Percentiles rank a stretch among this genome's conserved stretches.
Conservation (phyloP, 192 early-diverging fungal genomes). For the Funneliformis mosseae region DNA sequence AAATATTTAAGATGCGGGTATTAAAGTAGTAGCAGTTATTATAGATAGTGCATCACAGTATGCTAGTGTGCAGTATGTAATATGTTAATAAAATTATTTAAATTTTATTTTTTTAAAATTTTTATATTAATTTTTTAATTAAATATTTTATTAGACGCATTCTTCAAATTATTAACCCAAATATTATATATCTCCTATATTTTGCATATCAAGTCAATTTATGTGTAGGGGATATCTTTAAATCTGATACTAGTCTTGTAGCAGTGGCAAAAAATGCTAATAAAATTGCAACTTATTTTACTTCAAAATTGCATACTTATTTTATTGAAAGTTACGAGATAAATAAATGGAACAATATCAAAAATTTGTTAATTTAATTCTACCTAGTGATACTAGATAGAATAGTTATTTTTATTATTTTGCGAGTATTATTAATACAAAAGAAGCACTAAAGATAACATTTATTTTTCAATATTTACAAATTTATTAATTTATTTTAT, state of each 20-base stretch:
- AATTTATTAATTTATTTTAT: too few species aligned
- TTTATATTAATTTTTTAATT: not conserved
- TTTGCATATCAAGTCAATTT: slow-evolving; percentile 17
- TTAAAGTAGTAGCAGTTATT: not conserved
- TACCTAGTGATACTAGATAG: not conserved
- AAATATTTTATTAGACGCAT: not conserved
- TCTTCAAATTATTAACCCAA: not conserved
- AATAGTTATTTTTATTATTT: slow-evolving; percentile 4
- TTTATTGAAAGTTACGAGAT: not conserved
- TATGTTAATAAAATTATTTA: not conserved
- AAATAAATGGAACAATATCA: not conserved
- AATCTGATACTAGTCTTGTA: not conserved
- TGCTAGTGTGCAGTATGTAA: not conserved
- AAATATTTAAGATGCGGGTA: not conserved
- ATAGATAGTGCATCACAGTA: slow-evolving; percentile 3
- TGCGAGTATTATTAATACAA: not conserved
- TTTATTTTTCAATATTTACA: too few species aligned
- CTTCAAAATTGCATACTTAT: not conserved
- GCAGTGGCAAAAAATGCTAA: slow-evolving; percentile 8
- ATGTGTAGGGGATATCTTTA: slow-evolving; percentile 10
- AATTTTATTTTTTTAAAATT: not conserved
- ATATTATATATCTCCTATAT: not conserved
- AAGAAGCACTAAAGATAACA: slow-evolving; percentile 8
- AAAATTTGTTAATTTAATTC: not conserved
- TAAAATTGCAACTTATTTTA: slow-evolving; percentile 16